A percentile compares a stretch with the other conserved stretches of the same genome.
phyloP scores from a whole-genome alignment of 768 basidiomycete species.

The Amanita fuliginea region DNA sequence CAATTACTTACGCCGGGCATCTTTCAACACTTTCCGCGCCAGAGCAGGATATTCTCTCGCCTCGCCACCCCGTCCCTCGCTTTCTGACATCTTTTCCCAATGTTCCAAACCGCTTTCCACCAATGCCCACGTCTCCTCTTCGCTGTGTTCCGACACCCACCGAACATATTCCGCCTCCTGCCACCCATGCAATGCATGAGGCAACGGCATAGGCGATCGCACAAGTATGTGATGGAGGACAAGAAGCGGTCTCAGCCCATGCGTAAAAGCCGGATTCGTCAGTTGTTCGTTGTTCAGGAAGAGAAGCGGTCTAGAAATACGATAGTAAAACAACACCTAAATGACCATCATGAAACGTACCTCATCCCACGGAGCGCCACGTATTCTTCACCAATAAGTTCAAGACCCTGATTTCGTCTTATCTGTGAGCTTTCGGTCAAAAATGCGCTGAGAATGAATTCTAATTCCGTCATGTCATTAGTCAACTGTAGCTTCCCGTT shows the following conservation, averaged over 20 bases:
- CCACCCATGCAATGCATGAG: conserved; percentile 88
- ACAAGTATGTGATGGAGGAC: conserved; percentile 91
- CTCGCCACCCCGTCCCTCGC: conserved; percentile 34
- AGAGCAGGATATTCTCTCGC: conserved; percentile 57
- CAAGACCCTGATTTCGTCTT: conserved; percentile 57
- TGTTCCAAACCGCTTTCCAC: conserved; percentile 69
- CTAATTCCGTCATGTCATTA: conserved; percentile 93
- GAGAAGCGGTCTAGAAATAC: conserved; percentile 60
- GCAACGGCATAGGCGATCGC: conserved; percentile 74
- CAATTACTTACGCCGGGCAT: conserved; percentile 17
- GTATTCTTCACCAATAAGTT: conserved; percentile 81
- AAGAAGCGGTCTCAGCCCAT: conserved; percentile 75
- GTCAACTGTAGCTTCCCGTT: conserved; percentile 89
- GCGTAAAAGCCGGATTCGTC: conserved; percentile 52
- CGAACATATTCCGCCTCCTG: conserved; percentile 92
- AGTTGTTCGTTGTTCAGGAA: conserved; percentile 78
- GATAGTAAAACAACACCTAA: neutral
- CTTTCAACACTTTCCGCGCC: conserved; percentile 53
- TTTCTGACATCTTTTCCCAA: conserved; percentile 67
- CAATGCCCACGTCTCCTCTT: conserved; percentile 69
- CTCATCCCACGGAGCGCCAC: conserved; percentile 76
- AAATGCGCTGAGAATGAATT: conserved; percentile 84
- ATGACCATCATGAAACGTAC: conserved; percentile 28
- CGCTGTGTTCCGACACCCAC: conserved; percentile 88
- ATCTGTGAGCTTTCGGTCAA: conserved; percentile 44